Percentiles rank a stretch among this genome's conserved stretches.
Conservation (phyloP, 1,139 yeast genomes). For the Zygoascus hellenicus region DNA sequence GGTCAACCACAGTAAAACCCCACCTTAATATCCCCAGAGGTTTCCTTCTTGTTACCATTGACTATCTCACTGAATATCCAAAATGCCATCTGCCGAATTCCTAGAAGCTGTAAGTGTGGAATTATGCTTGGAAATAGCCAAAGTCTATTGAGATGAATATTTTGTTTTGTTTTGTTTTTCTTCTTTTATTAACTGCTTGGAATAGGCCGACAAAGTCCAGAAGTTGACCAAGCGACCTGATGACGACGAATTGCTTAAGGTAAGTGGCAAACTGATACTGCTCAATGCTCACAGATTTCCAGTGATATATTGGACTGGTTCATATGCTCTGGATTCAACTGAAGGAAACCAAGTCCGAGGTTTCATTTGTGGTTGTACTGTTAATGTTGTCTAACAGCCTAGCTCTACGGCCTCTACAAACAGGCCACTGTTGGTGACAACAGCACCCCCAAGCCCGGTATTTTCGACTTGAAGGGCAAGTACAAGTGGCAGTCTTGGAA, state of each 20-base stretch:
- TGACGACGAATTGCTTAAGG: conserved; percentile 75
- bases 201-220: conserved; percentile 74
- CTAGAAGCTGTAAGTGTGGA: conserved; percentile 23
- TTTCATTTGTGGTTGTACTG: conserved; percentile 17
- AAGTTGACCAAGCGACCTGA: conserved; percentile 68
- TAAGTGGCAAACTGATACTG: conserved; percentile 16
- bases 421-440: conserved; percentile 97
- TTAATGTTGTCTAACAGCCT: conserved; percentile 34
- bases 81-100: conserved; percentile 29
- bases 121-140: neutral
- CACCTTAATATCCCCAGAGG: neutral
- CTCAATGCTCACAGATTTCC: neutral
- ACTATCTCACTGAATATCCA: conserved; percentile 1
- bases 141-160: neutral
- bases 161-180: neutral
- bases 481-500: conserved; percentile 99
- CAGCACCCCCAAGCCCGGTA: conserved; percentile 69
- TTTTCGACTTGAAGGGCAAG: conserved; percentile 89
- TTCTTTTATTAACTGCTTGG: neutral
- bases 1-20: too few species aligned
- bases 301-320: neutral
- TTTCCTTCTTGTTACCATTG: neutral
- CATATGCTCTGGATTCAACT: too few species aligned
- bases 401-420: conserved; percentile 80
- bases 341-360: too few species aligned